A percentile compares a stretch with the other conserved stretches of the same genome.
phyloP scores from a whole-genome alignment of 805 yeast species.

The Metschnikowia peoriensis region DNA sequence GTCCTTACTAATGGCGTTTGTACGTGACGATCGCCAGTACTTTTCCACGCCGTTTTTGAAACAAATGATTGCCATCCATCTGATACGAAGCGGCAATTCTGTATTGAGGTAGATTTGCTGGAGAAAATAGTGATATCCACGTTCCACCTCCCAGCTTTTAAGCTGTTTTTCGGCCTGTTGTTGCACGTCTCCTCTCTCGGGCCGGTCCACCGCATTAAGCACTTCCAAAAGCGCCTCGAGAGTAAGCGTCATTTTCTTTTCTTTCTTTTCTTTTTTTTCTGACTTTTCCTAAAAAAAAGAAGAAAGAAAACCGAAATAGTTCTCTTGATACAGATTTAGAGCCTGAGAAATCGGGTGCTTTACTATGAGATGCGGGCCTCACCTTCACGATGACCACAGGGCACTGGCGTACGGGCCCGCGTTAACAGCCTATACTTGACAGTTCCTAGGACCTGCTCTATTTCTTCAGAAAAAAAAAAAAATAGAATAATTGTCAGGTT shows the following conservation, averaged over 20 bases:
- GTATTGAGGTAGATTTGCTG: constrained; percentile 61
- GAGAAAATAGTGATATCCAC: constrained; percentile 56
- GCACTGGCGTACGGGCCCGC: background rate
- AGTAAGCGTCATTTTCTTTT: constrained; percentile 22
- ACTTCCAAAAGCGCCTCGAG: constrained; percentile 28
- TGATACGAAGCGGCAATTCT: constrained; percentile 56
- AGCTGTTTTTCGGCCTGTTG: constrained; percentile 67
- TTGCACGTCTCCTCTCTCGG: constrained; percentile 51
- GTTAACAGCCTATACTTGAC: background rate
- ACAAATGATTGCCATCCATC: constrained; percentile 87
- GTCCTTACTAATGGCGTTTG: constrained; percentile 50
- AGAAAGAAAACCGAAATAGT: too few relatives aligned
- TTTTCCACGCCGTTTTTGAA: constrained; percentile 85
- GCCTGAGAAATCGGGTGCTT: background rate
- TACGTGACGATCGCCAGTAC: constrained; percentile 75
- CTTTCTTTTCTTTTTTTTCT: background rate
- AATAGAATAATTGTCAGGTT: too few relatives aligned
- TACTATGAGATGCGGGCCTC: too few relatives aligned
- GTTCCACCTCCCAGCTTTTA: constrained; percentile 62
- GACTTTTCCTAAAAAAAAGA: too few relatives aligned
- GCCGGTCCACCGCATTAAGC: constrained; percentile 32
- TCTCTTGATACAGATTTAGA: too few relatives aligned
- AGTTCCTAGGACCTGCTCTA: background rate
- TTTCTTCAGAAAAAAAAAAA: too few relatives aligned
- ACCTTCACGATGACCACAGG: background rate